A percentile compares a stretch with the other conserved stretches of the same genome.
Conservation (phyloP, 345 rosid genomes). For the Acer saccharum region DNA sequence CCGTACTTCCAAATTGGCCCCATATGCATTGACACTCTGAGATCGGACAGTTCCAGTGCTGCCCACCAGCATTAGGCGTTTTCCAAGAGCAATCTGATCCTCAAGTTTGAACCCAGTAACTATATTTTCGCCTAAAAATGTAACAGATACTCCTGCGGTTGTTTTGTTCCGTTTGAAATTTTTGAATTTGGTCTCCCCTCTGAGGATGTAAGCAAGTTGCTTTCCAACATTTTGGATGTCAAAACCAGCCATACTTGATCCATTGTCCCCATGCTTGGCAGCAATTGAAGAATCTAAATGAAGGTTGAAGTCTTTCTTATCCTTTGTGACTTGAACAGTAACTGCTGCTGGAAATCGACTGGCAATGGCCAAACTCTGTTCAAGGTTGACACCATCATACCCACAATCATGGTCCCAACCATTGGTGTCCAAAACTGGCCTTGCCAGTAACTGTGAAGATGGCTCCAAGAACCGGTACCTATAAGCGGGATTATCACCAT, state of each 20-base stretch:
- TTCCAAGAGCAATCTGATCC: constrained; percentile 82
- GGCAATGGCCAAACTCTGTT: constrained; percentile 63
- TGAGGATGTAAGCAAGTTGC: constrained; percentile 80
- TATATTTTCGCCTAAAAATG: constrained; percentile 82
- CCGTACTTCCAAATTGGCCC: constrained; percentile 88
- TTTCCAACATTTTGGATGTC: constrained; percentile 95
- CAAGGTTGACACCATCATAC: constrained; percentile 89
- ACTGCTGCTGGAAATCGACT: constrained; percentile 74
- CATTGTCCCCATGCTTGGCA: constrained; percentile 78
- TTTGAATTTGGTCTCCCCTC: constrained; percentile 90
- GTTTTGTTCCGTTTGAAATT: constrained; percentile 72
- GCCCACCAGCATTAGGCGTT: constrained; percentile 74
- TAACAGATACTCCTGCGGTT: constrained; percentile 71
- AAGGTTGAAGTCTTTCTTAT: constrained; percentile 92
- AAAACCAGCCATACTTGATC: constrained; percentile 92
- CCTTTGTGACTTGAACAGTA: constrained; percentile 85
- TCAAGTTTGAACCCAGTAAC: constrained; percentile 86
- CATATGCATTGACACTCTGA: constrained; percentile 81
- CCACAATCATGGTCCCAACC: constrained; percentile 99
- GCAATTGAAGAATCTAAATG: constrained; percentile 89
- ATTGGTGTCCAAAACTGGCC: constrained; percentile 92
- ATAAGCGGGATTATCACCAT: constrained; percentile 79
- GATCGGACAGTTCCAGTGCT: constrained; percentile 83
- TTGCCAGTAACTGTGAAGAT: constrained; percentile 75
- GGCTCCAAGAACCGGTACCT: constrained; percentile 92